phyloP scores from a whole-genome alignment of 202 grass and related monocot genomes.

The Schoenoplectus triqueter region DNA sequence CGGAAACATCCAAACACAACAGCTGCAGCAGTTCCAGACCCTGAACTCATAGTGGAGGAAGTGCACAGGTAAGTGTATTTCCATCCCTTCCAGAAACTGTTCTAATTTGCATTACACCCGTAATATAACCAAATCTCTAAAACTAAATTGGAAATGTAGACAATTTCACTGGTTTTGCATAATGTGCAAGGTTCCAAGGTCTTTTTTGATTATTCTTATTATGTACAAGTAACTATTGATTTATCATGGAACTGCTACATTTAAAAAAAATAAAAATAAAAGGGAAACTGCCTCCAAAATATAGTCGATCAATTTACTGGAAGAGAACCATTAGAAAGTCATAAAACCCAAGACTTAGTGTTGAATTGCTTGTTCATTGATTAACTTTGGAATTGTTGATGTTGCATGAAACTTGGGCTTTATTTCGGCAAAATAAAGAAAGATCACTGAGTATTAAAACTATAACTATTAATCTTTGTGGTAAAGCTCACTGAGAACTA shows the following conservation, averaged over 20 bases:
- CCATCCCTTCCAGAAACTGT: neutral
- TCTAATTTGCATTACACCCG: slow-evolving; percentile 21
- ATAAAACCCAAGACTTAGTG: neutral
- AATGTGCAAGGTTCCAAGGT: neutral
- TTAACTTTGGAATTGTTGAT: neutral
- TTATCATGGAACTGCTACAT: slow-evolving; percentile 8
- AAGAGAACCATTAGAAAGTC: neutral
- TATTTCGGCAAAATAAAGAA: slow-evolving; percentile 7
- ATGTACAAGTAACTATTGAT: slow-evolving; percentile 1
- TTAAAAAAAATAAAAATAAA: neutral
- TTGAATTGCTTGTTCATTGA: slow-evolving; percentile 11
- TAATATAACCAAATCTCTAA: neutral
- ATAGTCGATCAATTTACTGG: neutral
- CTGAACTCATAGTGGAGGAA: slow-evolving; percentile 44
- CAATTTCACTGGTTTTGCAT: neutral
- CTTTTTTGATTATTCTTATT: neutral
- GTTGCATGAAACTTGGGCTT: neutral
- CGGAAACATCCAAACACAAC: neutral
- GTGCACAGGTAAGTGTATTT: slow-evolving; percentile 40
- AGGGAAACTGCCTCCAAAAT: neutral
- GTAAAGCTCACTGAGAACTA: neutral
- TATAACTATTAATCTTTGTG: neutral
- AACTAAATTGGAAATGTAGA: neutral
- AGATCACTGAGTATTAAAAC: slow-evolving; percentile 4
- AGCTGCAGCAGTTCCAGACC: slow-evolving; percentile 30